A percentile compares a stretch with the other conserved stretches of the same genome.
Conservation (phyloP, 495 filamentous ascomycete species). For the Trypethelium eluteriae region DNA sequence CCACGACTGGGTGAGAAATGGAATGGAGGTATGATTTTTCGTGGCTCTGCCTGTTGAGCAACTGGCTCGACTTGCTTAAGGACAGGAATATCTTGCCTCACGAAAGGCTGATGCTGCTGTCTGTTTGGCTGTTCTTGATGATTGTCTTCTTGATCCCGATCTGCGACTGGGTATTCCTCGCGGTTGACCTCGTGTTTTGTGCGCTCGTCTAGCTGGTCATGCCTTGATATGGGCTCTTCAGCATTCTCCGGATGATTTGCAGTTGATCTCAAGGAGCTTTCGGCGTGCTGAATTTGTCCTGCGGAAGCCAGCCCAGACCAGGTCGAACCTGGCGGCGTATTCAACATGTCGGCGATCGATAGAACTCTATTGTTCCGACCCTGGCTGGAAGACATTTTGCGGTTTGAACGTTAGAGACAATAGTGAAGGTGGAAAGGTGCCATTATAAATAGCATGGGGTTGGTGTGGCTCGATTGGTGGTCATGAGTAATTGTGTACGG, state of each 20-base stretch:
- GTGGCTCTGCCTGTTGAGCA: neutral
- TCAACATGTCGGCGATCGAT: neutral
- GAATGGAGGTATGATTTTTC: neutral
- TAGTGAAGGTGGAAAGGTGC: neutral
- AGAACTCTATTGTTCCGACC: neutral
- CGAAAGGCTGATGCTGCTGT: neutral
- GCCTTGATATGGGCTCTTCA: neutral
- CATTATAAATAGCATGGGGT: neutral
- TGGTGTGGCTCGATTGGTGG: neutral
- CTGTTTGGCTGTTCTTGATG: neutral
- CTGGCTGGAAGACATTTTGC: conserved; percentile 2
- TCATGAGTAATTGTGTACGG: neutral
- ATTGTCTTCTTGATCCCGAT: neutral
- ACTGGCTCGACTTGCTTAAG: neutral
- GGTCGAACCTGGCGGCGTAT: neutral
- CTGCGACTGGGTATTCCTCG: neutral
- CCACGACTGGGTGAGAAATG: conserved; percentile 4
- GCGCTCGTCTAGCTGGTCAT: neutral
- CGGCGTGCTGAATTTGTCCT: neutral
- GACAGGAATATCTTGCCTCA: too few relatives aligned
- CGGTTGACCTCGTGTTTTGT: neutral
- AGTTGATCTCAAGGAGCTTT: conserved; percentile 8
- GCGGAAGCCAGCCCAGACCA: neutral
- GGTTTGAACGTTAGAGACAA: neutral
- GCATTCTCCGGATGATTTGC: neutral